Percentiles rank a stretch among this genome's conserved stretches.
phyloP scores from a whole-genome alignment of 345 rosid genomes.

The Geranium brycei region DNA sequence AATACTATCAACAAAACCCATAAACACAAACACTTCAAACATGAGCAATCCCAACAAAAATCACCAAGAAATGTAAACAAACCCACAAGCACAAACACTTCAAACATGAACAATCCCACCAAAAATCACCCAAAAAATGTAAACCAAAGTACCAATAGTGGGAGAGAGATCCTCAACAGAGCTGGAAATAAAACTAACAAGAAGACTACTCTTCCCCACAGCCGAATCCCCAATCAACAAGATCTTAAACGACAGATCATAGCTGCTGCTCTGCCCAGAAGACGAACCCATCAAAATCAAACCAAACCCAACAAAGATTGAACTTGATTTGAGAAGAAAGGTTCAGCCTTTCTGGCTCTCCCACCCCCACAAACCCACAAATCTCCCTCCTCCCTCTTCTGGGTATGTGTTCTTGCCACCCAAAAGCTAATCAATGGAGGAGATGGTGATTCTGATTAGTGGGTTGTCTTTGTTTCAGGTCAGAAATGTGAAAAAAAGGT shows the following conservation, averaged over 20 bases:
- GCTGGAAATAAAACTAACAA: slow-evolving; percentile 82
- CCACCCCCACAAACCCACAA: background rate
- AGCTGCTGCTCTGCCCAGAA: slow-evolving; percentile 48
- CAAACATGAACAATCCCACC: background rate
- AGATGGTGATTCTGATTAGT: background rate
- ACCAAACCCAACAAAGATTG: background rate
- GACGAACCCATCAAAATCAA: slow-evolving; percentile 59
- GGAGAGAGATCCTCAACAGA: slow-evolving; percentile 70
- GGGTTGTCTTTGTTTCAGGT: background rate
- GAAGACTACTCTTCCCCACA: slow-evolving; percentile 94
- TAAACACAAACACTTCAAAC: too few relatives aligned
- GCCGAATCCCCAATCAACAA: slow-evolving; percentile 92
- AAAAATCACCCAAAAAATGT: background rate
- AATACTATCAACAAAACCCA: too few relatives aligned
- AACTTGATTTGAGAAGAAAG: background rate
- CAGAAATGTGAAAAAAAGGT: background rate
- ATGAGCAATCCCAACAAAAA: background rate
- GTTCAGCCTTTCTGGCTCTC: too few relatives aligned
- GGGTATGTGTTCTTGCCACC: background rate
- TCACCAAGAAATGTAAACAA: too few relatives aligned
- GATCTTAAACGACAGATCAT: slow-evolving; percentile 92
- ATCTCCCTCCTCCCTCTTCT: background rate
- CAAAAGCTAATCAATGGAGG: background rate
- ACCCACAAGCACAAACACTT: too few relatives aligned
- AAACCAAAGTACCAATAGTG: slow-evolving; percentile 52